Conservation (phyloP, 345 rosid genomes). For the Durio zibethinus region DNA sequence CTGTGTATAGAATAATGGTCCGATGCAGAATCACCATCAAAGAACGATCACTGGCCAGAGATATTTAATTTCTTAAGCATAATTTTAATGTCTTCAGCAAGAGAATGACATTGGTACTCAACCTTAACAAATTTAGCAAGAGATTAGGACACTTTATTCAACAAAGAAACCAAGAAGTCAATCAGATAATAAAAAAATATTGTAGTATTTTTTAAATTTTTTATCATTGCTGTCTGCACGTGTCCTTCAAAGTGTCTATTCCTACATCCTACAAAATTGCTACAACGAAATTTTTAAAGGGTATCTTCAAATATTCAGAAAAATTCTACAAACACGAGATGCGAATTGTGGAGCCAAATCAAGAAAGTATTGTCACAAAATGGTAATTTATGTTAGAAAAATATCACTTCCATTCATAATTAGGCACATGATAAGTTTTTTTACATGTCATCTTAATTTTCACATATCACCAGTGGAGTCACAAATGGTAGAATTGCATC, state of each 20-base stretch:
- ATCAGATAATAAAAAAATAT: not conserved
- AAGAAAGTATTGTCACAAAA: not conserved
- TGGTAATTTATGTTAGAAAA: not conserved
- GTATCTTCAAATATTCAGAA: too few species aligned
- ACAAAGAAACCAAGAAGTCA: not conserved
- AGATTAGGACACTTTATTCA: not conserved
- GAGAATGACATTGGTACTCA: too few species aligned
- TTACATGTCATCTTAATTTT: not conserved
- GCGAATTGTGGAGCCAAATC: not conserved
- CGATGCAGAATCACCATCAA: not conserved
- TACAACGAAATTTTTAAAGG: not conserved
- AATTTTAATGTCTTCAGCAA: too few species aligned
- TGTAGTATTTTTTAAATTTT: not conserved
- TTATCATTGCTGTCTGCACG: not conserved
- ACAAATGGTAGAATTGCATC: not conserved
- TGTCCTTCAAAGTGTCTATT: not conserved
- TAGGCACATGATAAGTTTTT: not conserved
- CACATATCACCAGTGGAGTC: not conserved
- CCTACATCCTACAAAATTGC: not conserved
- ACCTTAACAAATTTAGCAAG: not conserved
- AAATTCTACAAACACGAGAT: not conserved
- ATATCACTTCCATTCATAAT: not conserved
- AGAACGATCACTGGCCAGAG: not conserved
- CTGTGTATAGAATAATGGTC: not conserved
- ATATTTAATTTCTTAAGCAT: not conserved